These are phyloP conservation scores for Veloboletus limbatus DNA, from an alignment of 1,284 basidiomycete species.

Conservation along the genomic window DNA sequence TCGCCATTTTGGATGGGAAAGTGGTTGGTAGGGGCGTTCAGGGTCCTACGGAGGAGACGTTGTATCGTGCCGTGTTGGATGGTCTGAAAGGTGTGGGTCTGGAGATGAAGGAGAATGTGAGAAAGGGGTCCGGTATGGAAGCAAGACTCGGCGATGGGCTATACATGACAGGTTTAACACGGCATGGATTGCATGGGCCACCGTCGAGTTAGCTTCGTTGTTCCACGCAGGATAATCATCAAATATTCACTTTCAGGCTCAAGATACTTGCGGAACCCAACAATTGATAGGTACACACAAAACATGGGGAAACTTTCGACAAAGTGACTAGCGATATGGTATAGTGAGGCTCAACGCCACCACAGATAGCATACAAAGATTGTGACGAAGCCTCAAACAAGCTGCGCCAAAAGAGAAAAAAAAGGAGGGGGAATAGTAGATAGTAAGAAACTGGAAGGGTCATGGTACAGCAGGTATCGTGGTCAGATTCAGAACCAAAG, in stretches of 20 bases:
- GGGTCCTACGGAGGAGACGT: constrained; percentile 57
- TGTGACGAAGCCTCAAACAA: background rate
- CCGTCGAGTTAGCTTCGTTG: background rate
- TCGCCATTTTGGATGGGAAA: constrained; percentile 69
- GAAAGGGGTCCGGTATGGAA: constrained; percentile 32
- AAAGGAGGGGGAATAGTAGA: no score
- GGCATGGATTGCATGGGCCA: background rate
- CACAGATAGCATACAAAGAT: constrained; percentile 8
- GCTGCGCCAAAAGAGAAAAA: background rate
- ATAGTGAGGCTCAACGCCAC: constrained; percentile 20
- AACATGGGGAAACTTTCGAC: no score
- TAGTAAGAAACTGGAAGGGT: background rate
- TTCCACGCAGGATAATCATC: no score
- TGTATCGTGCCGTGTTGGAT: constrained; percentile 63
- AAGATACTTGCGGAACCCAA: background rate
- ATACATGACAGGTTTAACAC: constrained; percentile 1
- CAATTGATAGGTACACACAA: background rate
- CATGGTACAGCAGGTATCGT: background rate
- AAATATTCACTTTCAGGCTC: no score
- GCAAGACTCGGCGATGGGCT: constrained; percentile 23
- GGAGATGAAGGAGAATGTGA: constrained; percentile 59
- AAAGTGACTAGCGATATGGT: background rate
- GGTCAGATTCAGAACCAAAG: background rate
- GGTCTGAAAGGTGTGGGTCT: constrained; percentile 63
- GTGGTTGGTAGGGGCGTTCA: constrained; percentile 59